Evolutionary conservation across 192 early-diverging fungal genomes (phyloP), one percentile per base, ranked within the genome.

Genomic region (Radiomyces spectabilis): DNA sequence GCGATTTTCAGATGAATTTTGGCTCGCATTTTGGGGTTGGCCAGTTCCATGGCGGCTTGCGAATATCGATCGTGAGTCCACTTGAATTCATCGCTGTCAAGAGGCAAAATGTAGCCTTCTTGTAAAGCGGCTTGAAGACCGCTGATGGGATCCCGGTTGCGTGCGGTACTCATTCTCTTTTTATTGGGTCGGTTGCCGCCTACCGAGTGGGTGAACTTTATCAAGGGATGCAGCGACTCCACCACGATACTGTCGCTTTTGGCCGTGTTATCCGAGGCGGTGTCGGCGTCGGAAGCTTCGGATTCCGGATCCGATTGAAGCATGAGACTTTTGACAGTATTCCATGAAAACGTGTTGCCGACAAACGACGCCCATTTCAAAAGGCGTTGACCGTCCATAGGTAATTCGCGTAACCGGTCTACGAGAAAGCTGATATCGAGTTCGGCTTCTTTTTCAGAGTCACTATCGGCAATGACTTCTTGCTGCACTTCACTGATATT

Each of bases 281-380:
- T 37, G 10, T 55, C 43, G 3, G 51, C 31, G 6, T 61, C 59
- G 1, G 59, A 61, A 30, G 24, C 34, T 4, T 61, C 59, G 0
- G 59, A 63, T 10, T 57, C 55, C 27, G 51, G 37, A 53, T 61
- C 59, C 8, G 59, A 45, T 29, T 44, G 25, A 0, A 48, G 7
- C 64, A 66, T 66, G 2, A 66, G 44, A 24, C 55, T 38, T n/a
- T 53, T 59, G 12, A 66, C 57, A 18, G 57, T 50, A 25, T 59
- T 50, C 64, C 64, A 66, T 8, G 64, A 66, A 26, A 66, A 66
- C 1, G 46, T 51, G 29, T 66, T 55, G 8, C 64, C 64, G 2
- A 66, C 55, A 46, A 66, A 66, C 0, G 64, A 59, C 16, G 64
- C 64, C 57, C 57, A 66, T 9, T 58, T 58, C 22, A 66, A 43